Evolutionary conservation across 768 basidiomycete species (phyloP).

Genomic region (Ramaria sp.): DNA sequence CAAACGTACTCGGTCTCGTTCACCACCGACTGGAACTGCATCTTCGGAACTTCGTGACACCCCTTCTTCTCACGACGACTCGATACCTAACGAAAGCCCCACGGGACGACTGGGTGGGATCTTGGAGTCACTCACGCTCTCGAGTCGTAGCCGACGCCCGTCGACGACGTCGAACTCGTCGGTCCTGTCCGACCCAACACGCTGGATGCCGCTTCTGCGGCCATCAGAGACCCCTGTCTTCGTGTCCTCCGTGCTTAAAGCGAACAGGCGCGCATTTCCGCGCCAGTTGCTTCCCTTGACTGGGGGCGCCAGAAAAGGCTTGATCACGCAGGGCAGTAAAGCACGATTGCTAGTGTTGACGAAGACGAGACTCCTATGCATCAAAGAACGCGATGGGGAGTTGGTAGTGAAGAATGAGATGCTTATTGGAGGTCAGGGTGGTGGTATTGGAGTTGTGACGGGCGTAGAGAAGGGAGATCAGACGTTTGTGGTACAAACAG

Average conservation of each 20-base stretch:
- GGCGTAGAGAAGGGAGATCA: conserved; percentile 6
- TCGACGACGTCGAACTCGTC: neutral
- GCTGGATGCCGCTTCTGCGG: conserved; percentile 7
- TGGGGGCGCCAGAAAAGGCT: conserved; percentile 22
- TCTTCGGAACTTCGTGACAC: neutral
- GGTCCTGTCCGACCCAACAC: neutral
- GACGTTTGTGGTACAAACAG: conserved; percentile 52
- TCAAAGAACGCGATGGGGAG: conserved; percentile 33
- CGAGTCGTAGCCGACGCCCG: conserved; percentile 7
- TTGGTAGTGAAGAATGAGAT: conserved; percentile 27
- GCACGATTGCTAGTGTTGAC: conserved; percentile 47
- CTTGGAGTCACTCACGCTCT: conserved; percentile 7
- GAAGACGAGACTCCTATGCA: conserved; percentile 41
- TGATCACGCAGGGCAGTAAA: conserved; percentile 32
- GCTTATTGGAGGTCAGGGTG: conserved; percentile 4
- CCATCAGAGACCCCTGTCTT: conserved; percentile 35
- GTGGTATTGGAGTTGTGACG: conserved; percentile 21
- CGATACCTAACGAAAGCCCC: neutral
- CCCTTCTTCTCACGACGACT: neutral
- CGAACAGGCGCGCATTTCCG: conserved; percentile 40
- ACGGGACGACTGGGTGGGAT: conserved; percentile 1
- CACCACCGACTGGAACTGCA: neutral
- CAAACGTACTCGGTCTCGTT: neutral
- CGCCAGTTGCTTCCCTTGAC: conserved; percentile 37
- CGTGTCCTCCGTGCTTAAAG: conserved; percentile 29